Percentiles rank a stretch among this genome's conserved stretches.
Conservation (phyloP, 2,329 filamentous ascomycete genomes). For the Sclerotinia minor region DNA sequence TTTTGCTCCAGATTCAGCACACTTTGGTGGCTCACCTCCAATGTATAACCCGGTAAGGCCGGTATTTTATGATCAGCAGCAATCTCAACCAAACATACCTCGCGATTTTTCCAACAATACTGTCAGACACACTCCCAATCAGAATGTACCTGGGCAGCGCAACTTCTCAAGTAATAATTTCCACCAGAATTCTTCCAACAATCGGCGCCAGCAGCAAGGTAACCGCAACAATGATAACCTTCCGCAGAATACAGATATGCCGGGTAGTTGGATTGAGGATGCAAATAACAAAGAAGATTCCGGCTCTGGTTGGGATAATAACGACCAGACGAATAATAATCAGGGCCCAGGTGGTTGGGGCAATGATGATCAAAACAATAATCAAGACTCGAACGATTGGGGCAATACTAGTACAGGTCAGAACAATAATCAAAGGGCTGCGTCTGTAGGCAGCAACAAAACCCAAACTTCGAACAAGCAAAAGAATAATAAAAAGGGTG, state of each 20-base stretch:
- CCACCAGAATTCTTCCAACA: background rate
- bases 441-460: constrained; percentile 23
- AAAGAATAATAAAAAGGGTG: constrained; percentile 13
- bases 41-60: constrained; percentile 4
- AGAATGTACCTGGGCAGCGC: constrained; percentile 1
- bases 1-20: constrained; percentile 27
- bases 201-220: constrained; percentile 7
- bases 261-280: constrained; percentile 28
- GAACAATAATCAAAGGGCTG: constrained; percentile 24
- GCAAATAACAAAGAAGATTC: constrained; percentile 17
- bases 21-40: constrained; percentile 41
- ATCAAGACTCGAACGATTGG: constrained; percentile 1
- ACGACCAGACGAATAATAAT: constrained; percentile 2
- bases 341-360: constrained; percentile 13
- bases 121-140: constrained; percentile 11
- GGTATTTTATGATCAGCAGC: constrained; percentile 8
- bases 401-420: constrained; percentile 26
- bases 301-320: background rate
- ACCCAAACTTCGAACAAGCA: constrained; percentile 6
- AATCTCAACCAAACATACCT: background rate
- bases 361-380: constrained; percentile 27
- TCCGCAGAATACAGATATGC: constrained; percentile 24
- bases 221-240: background rate
- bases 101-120: background rate
- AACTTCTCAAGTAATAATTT: constrained; percentile 6